phyloP scores from a whole-genome alignment of 129 eudicot genomes.

The Saposhnikovia divaricata region DNA sequence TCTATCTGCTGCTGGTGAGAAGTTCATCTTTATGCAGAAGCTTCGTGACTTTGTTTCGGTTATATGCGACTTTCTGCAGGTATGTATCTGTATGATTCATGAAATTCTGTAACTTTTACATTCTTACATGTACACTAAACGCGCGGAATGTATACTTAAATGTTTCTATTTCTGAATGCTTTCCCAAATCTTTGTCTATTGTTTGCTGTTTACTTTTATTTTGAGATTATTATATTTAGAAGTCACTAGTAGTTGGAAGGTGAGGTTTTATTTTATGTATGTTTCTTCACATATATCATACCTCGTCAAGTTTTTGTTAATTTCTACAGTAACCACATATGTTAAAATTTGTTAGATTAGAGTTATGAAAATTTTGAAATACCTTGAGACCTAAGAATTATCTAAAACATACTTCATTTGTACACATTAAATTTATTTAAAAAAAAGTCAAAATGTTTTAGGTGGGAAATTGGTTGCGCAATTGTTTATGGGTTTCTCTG shows the following conservation, averaged over 20 bases:
- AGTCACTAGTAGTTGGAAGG: neutral
- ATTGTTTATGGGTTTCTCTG: neutral
- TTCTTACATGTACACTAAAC: neutral
- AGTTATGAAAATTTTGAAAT: neutral
- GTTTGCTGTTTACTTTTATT: neutral
- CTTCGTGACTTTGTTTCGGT: conserved; percentile 90
- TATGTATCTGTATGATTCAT: conserved; percentile 34
- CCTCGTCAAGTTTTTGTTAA: neutral
- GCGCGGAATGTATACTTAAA: neutral
- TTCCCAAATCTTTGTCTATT: neutral
- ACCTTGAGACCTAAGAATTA: neutral
- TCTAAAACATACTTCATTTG: neutral
- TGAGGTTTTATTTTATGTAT: neutral
- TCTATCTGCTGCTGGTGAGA: conserved; percentile 75
- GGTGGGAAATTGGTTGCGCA: neutral
- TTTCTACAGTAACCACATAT: neutral
- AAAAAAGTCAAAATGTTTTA: neutral
- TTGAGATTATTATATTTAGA: neutral
- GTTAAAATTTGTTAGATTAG: neutral
- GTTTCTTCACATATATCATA: neutral
- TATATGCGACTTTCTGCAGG: conserved; percentile 93
- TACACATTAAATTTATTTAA: neutral
- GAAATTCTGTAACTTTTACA: conserved; percentile 1
- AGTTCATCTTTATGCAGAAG: conserved; percentile 94
- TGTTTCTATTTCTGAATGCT: neutral